Percentiles rank a stretch among this genome's conserved stretches.
These are phyloP conservation scores for Huntiella decipiens DNA, from an alignment of 2,329 filamentous ascomycete species.

Conservation along the genomic window DNA sequence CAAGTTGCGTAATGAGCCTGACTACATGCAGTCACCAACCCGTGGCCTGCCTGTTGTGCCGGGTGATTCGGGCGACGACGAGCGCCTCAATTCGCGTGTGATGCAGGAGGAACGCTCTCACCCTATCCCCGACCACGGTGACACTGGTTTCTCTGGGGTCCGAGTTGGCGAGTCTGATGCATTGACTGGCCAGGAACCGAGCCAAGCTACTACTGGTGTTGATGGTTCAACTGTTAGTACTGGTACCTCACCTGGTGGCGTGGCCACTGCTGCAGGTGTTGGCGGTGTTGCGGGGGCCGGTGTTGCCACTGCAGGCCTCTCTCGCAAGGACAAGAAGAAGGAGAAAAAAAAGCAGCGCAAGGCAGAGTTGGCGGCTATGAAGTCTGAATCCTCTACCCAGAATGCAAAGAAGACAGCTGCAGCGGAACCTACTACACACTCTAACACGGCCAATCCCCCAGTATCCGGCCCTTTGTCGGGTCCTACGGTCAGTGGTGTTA, in stretches of 20 bases:
- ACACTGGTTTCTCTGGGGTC: no score
- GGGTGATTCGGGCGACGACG: conserved; percentile 2
- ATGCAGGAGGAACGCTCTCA: neutral
- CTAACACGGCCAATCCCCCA: no score
- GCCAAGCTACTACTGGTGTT: neutral
- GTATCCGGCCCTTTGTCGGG: no score
- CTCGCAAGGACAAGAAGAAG: conserved; percentile 39
- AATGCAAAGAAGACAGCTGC: no score
- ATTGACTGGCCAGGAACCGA: no score
- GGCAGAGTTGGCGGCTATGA: conserved; percentile 23
- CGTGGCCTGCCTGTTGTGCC: neutral
- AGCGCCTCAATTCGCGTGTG: neutral
- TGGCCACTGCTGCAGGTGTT: conserved; percentile 3
- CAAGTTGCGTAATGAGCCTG: neutral
- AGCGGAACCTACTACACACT: no score
- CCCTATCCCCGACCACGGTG: neutral
- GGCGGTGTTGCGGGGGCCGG: neutral
- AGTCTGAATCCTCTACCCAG: neutral
- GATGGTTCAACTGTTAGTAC: conserved; percentile 1
- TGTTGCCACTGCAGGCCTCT: neutral
- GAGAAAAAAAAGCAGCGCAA: conserved; percentile 69
- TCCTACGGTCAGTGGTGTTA: no score
- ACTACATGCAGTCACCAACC: neutral
- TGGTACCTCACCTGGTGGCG: conserved; percentile 1
- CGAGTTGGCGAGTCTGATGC: no score